Evolutionary conservation across 306 rosid genomes (phyloP).

Genomic region (Mimosa pudica): DNA sequence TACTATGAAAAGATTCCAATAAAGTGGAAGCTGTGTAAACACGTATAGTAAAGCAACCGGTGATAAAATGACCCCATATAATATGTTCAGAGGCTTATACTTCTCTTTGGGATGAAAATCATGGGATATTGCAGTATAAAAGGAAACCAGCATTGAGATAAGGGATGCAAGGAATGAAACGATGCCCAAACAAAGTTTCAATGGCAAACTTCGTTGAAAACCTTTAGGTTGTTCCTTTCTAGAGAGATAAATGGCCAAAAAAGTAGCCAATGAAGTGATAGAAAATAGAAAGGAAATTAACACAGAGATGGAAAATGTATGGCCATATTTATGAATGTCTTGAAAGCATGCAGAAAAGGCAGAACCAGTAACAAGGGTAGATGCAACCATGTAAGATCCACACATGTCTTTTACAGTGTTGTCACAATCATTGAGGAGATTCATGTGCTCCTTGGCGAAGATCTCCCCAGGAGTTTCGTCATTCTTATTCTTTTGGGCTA

Average conservation of each 20-base stretch:
- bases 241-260: background rate
- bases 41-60: background rate
- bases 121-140: background rate
- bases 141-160: background rate
- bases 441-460: slow-evolving; percentile 3
- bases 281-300: background rate
- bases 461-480: background rate
- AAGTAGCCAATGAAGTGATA: background rate
- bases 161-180: background rate
- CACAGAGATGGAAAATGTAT: background rate
- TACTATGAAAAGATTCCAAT: background rate
- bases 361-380: background rate
- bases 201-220: background rate
- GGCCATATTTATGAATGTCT: background rate
- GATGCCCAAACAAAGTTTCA: background rate
- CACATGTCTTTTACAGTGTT: slow-evolving; percentile 9
- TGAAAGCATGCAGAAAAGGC: background rate
- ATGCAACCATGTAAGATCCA: slow-evolving; percentile 21
- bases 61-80: background rate
- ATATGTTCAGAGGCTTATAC: background rate
- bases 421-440: background rate
- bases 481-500: background rate
- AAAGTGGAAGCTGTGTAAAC: background rate
- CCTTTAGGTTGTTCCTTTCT: background rate
- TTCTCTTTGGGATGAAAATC: background rate